Percentiles rank a stretch among this genome's conserved stretches.
Conservation (phyloP, 164 flowering plant genomes). For the Magnolia sinica region DNA sequence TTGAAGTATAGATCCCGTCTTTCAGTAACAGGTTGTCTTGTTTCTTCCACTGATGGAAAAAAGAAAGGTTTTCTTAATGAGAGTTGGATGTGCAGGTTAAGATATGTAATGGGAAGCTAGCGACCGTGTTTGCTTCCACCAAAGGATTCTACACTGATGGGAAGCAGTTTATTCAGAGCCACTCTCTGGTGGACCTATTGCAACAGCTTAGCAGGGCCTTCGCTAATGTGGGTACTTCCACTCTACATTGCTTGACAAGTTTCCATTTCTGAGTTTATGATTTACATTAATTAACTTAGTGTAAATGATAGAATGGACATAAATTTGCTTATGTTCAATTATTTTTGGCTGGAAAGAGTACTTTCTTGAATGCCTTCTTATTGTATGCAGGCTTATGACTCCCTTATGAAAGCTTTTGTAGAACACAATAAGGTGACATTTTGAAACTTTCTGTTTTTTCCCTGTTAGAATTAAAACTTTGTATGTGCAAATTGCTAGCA, state of each 20-base stretch:
- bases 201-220: conserved; percentile 90
- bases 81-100: conserved; percentile 51
- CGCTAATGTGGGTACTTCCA: conserved; percentile 63
- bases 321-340: not conserved
- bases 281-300: not conserved
- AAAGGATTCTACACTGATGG: conserved; percentile 80
- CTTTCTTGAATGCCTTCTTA: conserved; percentile 10
- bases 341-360: not conserved
- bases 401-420: conserved; percentile 80
- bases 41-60: conserved; percentile 1
- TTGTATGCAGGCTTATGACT: conserved; percentile 79
- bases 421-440: conserved; percentile 85
- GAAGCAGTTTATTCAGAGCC: conserved; percentile 56
- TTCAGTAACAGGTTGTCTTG: not conserved
- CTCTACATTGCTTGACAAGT: not conserved
- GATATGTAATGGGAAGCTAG: conserved; percentile 85
- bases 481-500: not conserved
- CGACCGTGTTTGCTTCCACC: conserved; percentile 65
- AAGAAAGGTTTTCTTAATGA: not conserved
- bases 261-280: not conserved
- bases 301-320: not conserved
- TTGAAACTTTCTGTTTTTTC: not conserved
- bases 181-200: conserved; percentile 77
- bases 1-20: not conserved
- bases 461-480: not conserved